Evolutionary conservation across 2,329 filamentous ascomycete genomes (phyloP).

Genomic region (Penicillium freii): DNA sequence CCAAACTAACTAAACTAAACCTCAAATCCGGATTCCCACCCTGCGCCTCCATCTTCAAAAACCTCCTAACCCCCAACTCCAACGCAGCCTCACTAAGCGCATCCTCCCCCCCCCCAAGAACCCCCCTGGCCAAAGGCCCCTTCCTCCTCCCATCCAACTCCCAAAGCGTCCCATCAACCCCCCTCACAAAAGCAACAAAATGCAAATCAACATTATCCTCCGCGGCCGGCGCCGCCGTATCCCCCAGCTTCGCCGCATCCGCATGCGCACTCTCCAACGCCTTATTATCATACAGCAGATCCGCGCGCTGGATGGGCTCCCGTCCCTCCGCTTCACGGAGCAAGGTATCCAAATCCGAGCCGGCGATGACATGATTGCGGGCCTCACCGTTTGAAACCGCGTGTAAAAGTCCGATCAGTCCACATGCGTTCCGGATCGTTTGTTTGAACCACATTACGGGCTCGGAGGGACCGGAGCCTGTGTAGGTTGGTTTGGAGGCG

Average conservation of each 20-base stretch:
- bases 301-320: conserved; percentile 63
- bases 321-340: conserved; percentile 70
- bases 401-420: conserved; percentile 83
- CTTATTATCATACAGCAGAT: conserved; percentile 72
- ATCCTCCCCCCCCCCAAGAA: conserved; percentile 62
- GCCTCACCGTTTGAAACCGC: conserved; percentile 75
- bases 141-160: conserved; percentile 75
- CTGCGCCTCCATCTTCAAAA: conserved; percentile 57
- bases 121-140: conserved; percentile 68
- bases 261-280: conserved; percentile 76
- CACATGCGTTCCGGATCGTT: conserved; percentile 91
- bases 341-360: conserved; percentile 52
- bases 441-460: conserved; percentile 92
- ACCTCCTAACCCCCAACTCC: conserved; percentile 63
- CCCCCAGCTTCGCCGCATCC: conserved; percentile 71
- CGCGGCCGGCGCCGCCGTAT: conserved; percentile 74
- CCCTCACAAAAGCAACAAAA: conserved; percentile 92
- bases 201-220: conserved; percentile 86
- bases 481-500: conserved; percentile 60
- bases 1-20: conserved; percentile 63
- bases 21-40: conserved; percentile 57
- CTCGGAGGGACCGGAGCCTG: conserved; percentile 64
- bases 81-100: conserved; percentile 73
- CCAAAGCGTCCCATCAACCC: conserved; percentile 68
- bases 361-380: conserved; percentile 57